Base-by-base conservation (phyloP, 1,284 basidiomycete species). In the Macrocystidia cucumis region DNA sequence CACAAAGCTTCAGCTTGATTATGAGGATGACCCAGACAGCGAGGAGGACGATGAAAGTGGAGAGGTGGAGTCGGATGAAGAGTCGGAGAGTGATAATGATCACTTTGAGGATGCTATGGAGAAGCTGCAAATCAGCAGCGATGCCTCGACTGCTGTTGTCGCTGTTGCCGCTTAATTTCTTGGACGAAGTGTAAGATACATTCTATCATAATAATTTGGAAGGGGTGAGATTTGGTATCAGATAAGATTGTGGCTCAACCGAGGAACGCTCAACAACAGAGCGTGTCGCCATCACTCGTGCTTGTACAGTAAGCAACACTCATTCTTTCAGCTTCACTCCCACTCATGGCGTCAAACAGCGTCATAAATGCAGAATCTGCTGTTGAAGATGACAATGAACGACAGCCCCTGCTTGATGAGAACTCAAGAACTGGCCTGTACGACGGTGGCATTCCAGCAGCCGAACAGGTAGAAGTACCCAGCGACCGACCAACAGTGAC, bases 31-130 rank as follows among this genome's bases (percentile, higher is more conserved):
- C 29, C 47, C 51, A 28, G 51, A 56, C 1, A 72, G 76, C 11
- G 61, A 68, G 11, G 72, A 75, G 1, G 66, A 67, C 14, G 63
- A 63, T 9, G 65, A 61, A 6, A 50, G 50, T 24, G 62, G 60
- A 18, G 67, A 62, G 17, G 69, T 65, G 27, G 63, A 61, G 20
- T 62, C 61, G 16, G 61, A 65, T 5, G 55, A 62, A 5, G 59
- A 63, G 2, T 52, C 58, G 3, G 63, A 60, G 3, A 59, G 55
- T 20, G 66, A 62, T n/a, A 63, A 65, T 14, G 66, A 72, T 32
- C 39, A 55, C 5, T 78, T 84, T 40, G 71, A 74, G 47, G 77
- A 82, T 47, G 79, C 79, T 13, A 47, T 85, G 52, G 77, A 83
- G 48, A 69, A 72, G 45, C 62, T 85, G 37, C 63, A 60, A 34